phyloP scores from a whole-genome alignment of 352 stramenopile genomes.

The Phytophthora citrophthora region DNA sequence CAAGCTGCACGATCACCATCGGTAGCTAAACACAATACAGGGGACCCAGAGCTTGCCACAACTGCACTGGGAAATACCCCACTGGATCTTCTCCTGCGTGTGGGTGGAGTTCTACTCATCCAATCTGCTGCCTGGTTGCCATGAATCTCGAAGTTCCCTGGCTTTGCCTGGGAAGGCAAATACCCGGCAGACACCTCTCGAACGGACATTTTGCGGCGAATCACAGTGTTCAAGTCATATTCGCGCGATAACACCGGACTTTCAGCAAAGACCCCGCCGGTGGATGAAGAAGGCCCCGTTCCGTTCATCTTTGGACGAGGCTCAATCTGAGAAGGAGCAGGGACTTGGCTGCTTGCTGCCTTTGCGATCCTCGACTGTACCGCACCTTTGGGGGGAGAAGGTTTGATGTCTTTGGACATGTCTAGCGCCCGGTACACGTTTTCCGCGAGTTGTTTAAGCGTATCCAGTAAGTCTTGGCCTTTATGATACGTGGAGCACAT shows the following conservation, averaged over 20 bases:
- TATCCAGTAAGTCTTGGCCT: slow-evolving; percentile 66
- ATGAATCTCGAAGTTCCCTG: slow-evolving; percentile 2
- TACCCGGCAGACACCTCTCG: slow-evolving; percentile 39
- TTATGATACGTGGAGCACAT: slow-evolving; percentile 89
- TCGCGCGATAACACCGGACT: slow-evolving; percentile 52
- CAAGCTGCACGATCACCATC: slow-evolving; percentile 57
- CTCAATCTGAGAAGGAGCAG: background rate
- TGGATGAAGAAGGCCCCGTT: slow-evolving; percentile 1
- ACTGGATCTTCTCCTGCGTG: slow-evolving; percentile 31
- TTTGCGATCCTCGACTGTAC: slow-evolving; percentile 24
- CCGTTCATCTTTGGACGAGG: slow-evolving; percentile 5
- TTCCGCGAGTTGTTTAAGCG: slow-evolving; percentile 79
- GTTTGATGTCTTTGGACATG: slow-evolving; percentile 75
- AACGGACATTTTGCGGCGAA: slow-evolving; percentile 79
- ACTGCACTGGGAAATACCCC: slow-evolving; percentile 30
- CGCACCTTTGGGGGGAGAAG: slow-evolving; percentile 35
- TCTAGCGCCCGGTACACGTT: slow-evolving; percentile 83
- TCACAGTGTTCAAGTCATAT: slow-evolving; percentile 83
- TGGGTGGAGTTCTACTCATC: slow-evolving; percentile 34
- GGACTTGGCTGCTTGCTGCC: slow-evolving; percentile 2
- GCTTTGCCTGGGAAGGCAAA: slow-evolving; percentile 4
- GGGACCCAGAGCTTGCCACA: slow-evolving; percentile 31
- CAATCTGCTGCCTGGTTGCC: slow-evolving; percentile 23
- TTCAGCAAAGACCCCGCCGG: slow-evolving; percentile 33
- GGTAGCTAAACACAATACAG: slow-evolving; percentile 65